phyloP scores from a whole-genome alignment of 2,329 filamentous ascomycete genomes.

The Xylaria sp. region DNA sequence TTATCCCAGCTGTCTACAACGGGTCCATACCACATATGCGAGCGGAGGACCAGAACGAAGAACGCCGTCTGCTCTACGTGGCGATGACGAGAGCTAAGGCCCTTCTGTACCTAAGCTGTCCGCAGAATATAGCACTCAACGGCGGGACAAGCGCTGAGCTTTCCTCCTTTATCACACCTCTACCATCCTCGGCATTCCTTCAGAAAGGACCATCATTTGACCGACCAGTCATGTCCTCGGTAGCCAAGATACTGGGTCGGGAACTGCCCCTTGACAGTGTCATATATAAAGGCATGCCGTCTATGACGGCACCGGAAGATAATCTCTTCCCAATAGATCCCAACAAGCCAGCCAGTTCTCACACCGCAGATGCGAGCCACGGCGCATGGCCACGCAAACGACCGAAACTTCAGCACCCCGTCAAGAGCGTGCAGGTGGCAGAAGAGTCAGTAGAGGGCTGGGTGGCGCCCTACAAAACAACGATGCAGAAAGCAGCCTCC shows the following conservation, averaged over 20 bases:
- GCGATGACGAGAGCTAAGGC: slow-evolving; percentile 95
- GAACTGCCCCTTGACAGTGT: slow-evolving; percentile 65
- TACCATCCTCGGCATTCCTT: slow-evolving; percentile 49
- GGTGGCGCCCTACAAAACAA: slow-evolving; percentile 63
- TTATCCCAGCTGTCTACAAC: slow-evolving; percentile 88
- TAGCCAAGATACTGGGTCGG: slow-evolving; percentile 78
- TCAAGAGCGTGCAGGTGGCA: slow-evolving; percentile 54
- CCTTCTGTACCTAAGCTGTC: slow-evolving; percentile 86
- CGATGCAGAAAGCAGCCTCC: slow-evolving; percentile 67
- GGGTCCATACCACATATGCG: slow-evolving; percentile 91
- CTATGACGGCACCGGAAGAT: slow-evolving; percentile 71
- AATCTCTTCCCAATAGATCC: slow-evolving; percentile 75
- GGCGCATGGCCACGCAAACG: slow-evolving; percentile 43
- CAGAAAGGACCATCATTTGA: slow-evolving; percentile 77
- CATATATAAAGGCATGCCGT: slow-evolving; percentile 64
- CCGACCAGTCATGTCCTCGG: slow-evolving; percentile 68
- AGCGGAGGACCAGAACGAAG: slow-evolving; percentile 86
- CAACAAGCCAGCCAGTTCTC: slow-evolving; percentile 50
- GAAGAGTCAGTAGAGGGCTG: slow-evolving; percentile 48
- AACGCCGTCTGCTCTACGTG: slow-evolving; percentile 89
- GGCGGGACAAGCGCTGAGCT: slow-evolving; percentile 67
- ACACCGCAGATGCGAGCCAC: slow-evolving; percentile 41
- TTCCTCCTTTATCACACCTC: slow-evolving; percentile 75
- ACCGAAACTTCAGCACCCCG: slow-evolving; percentile 48
- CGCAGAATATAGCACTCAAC: slow-evolving; percentile 70